A percentile compares a stretch with the other conserved stretches of the same genome.
Conservation (phyloP, 106 monocot genomes). For the Posidonia australis region DNA sequence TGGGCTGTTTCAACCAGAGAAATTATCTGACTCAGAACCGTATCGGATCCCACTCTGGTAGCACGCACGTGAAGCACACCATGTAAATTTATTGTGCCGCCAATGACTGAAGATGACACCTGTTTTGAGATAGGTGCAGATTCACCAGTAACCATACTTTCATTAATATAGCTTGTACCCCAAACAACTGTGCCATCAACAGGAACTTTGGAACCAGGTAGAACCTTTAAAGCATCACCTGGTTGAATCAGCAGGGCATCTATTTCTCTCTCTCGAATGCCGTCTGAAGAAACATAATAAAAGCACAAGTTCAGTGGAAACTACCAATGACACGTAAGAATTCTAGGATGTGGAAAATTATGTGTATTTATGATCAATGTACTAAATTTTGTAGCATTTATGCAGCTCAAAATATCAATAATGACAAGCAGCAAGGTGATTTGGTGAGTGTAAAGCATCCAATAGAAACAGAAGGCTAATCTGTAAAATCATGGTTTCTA, state of each 20-base stretch:
- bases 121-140: slow-evolving; percentile 43
- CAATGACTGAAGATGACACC: slow-evolving; percentile 36
- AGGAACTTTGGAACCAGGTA: slow-evolving; percentile 82
- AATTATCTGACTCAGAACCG: slow-evolving; percentile 83
- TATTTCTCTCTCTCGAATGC: slow-evolving; percentile 33
- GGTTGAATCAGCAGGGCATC: slow-evolving; percentile 71
- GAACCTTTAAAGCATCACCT: slow-evolving; percentile 83
- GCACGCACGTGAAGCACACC: slow-evolving; percentile 74
- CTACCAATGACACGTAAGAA: not conserved
- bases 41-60: slow-evolving; percentile 86
- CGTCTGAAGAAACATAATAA: not conserved
- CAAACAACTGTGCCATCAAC: slow-evolving; percentile 79
- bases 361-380: too few species aligned
- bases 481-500: not conserved
- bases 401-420: not conserved
- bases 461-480: not conserved
- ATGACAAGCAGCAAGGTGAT: not conserved
- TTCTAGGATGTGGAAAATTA: too few species aligned
- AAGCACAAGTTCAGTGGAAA: not conserved
- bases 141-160: slow-evolving; percentile 99
- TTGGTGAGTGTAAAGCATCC: not conserved
- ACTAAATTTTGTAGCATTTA: too few species aligned
- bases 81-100: slow-evolving; percentile 88
- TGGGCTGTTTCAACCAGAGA: slow-evolving; percentile 94
- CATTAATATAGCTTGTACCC: slow-evolving; percentile 81